Conservation (phyloP, 352 stramenopile genomes). For the Pythium utonaiense region DNA sequence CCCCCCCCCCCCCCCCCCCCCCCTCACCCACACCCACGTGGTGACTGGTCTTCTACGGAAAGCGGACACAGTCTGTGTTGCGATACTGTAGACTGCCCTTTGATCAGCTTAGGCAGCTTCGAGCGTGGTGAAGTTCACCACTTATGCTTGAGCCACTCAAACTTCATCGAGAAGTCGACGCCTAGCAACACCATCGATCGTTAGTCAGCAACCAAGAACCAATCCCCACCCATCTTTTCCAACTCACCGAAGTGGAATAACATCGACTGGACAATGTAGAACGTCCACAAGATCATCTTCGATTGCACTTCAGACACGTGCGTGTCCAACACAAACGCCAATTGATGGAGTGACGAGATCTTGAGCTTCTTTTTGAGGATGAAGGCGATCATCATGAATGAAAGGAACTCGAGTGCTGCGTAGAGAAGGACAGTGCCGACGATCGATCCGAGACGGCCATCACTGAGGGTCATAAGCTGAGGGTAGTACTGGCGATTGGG, state of each 20-base stretch:
- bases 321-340: conserved; percentile 32
- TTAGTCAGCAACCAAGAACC: too few relatives aligned
- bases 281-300: conserved; percentile 30
- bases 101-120: too few relatives aligned
- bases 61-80: too few relatives aligned
- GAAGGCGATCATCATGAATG: background rate
- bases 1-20: too few relatives aligned
- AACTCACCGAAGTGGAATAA: conserved; percentile 24
- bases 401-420: conserved; percentile 9
- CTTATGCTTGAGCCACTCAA: conserved; percentile 4
- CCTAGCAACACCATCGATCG: conserved; percentile 7
- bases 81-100: too few relatives aligned
- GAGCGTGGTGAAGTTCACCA: too few relatives aligned
- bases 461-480: background rate
- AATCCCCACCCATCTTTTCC: background rate
- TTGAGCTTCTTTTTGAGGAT: conserved; percentile 3
- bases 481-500: conserved; percentile 13
- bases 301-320: conserved; percentile 25
- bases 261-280: conserved; percentile 34
- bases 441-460: background rate
- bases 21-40: too few relatives aligned
- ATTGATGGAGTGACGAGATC: conserved; percentile 24
- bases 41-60: too few relatives aligned
- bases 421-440: conserved; percentile 4
- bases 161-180: conserved; percentile 11